Evolutionary conservation across 352 stramenopile species (phyloP).

Genomic region (Globisporangium uncinulatum): DNA sequence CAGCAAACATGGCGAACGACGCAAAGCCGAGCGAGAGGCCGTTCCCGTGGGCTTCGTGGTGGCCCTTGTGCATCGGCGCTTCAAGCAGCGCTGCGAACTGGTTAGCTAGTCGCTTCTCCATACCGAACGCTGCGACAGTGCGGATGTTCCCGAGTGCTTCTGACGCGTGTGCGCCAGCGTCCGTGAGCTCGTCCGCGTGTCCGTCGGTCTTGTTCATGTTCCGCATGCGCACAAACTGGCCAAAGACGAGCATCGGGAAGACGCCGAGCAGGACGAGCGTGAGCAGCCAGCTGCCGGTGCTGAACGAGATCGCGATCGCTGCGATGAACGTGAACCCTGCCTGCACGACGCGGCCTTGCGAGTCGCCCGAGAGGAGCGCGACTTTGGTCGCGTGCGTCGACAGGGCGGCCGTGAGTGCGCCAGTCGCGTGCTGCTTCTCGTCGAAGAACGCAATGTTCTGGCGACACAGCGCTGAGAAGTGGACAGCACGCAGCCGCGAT

Average conservation of each 20-base stretch:
- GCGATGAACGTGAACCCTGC: conserved; percentile 30
- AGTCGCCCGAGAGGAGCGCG: conserved; percentile 28
- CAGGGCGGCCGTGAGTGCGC: conserved; percentile 46
- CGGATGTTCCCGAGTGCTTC: conserved; percentile 42
- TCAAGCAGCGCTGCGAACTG: conserved; percentile 27
- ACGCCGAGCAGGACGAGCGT: conserved; percentile 14
- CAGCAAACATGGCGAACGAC: conserved; percentile 38
- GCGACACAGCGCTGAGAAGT: conserved; percentile 39
- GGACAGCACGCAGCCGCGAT: conserved; percentile 34
- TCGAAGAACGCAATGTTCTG: conserved; percentile 75
- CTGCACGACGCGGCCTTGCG: conserved; percentile 41
- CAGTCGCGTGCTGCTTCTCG: conserved; percentile 32
- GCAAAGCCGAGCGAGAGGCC: conserved; percentile 52
- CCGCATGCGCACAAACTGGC: conserved; percentile 21
- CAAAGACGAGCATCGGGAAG: conserved; percentile 17
- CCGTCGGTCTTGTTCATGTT: conserved; percentile 15
- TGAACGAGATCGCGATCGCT: conserved; percentile 12
- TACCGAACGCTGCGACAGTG: conserved; percentile 29
- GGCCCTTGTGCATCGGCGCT: conserved; percentile 12
- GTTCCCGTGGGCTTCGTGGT: conserved; percentile 22
- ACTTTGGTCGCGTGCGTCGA: conserved; percentile 45
- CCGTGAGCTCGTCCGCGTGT: conserved; percentile 22
- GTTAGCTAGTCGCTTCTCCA: conserved; percentile 21
- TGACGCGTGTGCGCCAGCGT: conserved; percentile 30
- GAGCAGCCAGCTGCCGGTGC: conserved; percentile 12